These are phyloP conservation scores for Lentinula novae-zelandiae DNA, from an alignment of 1,284 basidiomycete species.

Conservation along the genomic window DNA sequence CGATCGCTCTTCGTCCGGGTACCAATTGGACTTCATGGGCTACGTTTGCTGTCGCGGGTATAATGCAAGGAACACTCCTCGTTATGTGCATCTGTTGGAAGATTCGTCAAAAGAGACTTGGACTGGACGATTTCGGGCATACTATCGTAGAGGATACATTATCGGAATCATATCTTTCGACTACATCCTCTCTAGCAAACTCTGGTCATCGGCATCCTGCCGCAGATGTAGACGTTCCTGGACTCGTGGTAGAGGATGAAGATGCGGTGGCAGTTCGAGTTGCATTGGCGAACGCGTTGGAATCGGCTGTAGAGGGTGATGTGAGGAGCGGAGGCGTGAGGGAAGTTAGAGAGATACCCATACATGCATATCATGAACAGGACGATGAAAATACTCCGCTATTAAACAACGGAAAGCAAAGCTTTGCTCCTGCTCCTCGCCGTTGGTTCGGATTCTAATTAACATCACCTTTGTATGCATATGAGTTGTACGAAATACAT, in stretches of 20 bases:
- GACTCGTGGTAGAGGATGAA: conserved; percentile 22
- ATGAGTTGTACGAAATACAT: not conserved
- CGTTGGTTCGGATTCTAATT: not conserved
- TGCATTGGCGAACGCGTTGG: conserved; percentile 22
- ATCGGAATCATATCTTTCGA: conserved; percentile 7
- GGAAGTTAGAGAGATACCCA: conserved; percentile 10
- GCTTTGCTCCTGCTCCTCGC: not conserved
- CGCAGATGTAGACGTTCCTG: conserved; percentile 20
- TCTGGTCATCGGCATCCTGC: conserved; percentile 8
- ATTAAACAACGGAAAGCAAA: not conserved
- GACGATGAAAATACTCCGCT: conserved; percentile 12
- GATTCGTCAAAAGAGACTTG: conserved; percentile 65
- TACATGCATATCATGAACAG: conserved; percentile 5
- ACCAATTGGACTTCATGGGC: conserved; percentile 91
- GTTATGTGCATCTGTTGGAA: conserved; percentile 82
- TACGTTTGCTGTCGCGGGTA: conserved; percentile 81
- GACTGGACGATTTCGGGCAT: conserved; percentile 92
- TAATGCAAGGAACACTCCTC: conserved; percentile 83
- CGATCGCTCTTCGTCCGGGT: conserved; percentile 78
- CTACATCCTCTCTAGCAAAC: not conserved
- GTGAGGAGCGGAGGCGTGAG: conserved; percentile 16
- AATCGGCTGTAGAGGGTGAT: conserved; percentile 23
- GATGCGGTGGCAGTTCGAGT: conserved; percentile 19
- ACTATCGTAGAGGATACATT: conserved; percentile 33
- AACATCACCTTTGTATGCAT: not conserved